Conservation (phyloP, 371 early-diverging fungal genomes). For the Fennellomyces sp. region DNA sequence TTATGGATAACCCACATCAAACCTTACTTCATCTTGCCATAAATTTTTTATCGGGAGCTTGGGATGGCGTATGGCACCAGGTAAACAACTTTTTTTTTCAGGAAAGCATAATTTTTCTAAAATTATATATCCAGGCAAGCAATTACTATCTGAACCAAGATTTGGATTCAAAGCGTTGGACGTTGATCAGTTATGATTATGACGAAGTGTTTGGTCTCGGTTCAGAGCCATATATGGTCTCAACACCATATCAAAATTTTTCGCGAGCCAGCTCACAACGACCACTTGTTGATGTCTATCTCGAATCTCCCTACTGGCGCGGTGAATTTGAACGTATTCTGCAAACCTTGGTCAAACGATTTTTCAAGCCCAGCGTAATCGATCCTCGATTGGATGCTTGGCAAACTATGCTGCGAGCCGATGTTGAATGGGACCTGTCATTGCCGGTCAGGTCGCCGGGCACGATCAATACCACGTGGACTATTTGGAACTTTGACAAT, state of each 20-base stretch:
- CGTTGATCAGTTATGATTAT: conserved; percentile 54
- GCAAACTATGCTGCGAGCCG: conserved; percentile 46
- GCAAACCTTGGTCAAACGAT: conserved; percentile 43
- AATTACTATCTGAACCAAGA: conserved; percentile 55
- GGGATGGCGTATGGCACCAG: conserved; percentile 53
- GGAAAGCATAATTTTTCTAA: background rate
- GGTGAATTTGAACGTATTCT: conserved; percentile 44
- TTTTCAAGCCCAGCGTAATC: conserved; percentile 52
- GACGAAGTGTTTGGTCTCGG: conserved; percentile 57
- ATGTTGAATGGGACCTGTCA: conserved; percentile 45
- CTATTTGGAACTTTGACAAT: conserved; percentile 41
- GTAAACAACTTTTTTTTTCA: background rate
- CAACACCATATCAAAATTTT: conserved; percentile 36
- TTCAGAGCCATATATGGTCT: conserved; percentile 25
- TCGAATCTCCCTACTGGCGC: conserved; percentile 29
- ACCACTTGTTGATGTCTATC: conserved; percentile 37
- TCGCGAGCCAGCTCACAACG: conserved; percentile 30
- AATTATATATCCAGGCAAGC: conserved; percentile 16
- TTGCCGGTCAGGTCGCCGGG: conserved; percentile 41
- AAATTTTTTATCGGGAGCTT: conserved; percentile 49
- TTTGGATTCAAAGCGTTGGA: conserved; percentile 43
- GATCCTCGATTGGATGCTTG: conserved; percentile 49
- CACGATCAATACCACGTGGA: conserved; percentile 29
- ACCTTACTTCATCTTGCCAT: conserved; percentile 49
- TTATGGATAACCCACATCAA: conserved; percentile 29